Base-by-base conservation (phyloP, 768 basidiomycete genomes). In the Tephrocybe sp. region DNA sequence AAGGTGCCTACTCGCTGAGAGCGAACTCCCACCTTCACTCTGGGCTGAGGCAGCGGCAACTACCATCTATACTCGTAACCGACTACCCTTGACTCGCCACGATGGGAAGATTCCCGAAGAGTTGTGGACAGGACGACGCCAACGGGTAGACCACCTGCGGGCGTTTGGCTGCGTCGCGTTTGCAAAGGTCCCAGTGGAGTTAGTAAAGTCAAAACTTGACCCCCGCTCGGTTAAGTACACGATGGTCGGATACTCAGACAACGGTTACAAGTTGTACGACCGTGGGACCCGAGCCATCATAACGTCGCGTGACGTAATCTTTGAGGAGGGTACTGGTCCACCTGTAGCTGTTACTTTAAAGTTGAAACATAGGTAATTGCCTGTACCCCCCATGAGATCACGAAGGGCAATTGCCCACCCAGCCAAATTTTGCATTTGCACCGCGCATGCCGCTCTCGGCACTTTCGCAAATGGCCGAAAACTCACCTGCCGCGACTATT, bases 271-370 rank as follows among this genome's bases (percentile, higher is more conserved):
- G 15, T 21, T 64, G 2, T 53, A 44, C 23, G 50, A 56, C 21
- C 29, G n/a, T 29, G 27, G 27, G 27, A 5, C 11, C 40, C 2
- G 37, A 24, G 8, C 12, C 3, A 36, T 59, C 3, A 41, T 59
- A 18, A 55, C 50, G 19, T 29, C 42, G 3, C 44, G 55, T 3
- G 55, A 65, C 24, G 56, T 65, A 3, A 51, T 58, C 8, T 63
- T 65, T 44, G 56, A 64, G 2, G 63, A 64, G 45, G 54, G 54
- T 22, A 13, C 25, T 18, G 42, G 49, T 29, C 27, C n/a, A n/a
- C n/a, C n/a, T n/a, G n/a, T n/a, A n/a, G n/a, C n/a, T n/a, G n/a
- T n/a, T n/a, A n/a, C n/a, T n/a, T n/a, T n/a, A n/a, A n/a, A n/a
- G n/a, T n/a, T n/a, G n/a, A n/a, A n/a, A n/a, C n/a, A n/a, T n/a